These are phyloP conservation scores for Termitomyces sp. DNA, from an alignment of 768 basidiomycete species.

Conservation along the genomic window DNA sequence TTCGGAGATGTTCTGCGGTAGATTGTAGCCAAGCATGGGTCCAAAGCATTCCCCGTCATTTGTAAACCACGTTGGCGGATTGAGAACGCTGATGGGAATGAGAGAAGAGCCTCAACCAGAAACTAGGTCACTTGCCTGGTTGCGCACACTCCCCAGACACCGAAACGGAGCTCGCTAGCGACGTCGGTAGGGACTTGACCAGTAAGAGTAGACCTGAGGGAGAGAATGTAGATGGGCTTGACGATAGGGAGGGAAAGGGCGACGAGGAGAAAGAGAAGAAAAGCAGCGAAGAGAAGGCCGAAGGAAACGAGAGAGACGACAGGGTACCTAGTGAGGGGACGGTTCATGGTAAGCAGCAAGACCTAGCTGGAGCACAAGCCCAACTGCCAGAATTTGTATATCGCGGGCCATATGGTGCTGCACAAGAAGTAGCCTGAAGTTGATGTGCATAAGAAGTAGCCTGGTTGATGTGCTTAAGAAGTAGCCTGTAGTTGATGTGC, in stretches of 20 bases:
- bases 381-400: background rate
- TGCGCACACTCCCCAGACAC: constrained; percentile 82
- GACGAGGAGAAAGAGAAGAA: constrained; percentile 72
- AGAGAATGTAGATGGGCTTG: constrained; percentile 59
- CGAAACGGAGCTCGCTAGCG: constrained; percentile 62
- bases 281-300: constrained; percentile 49
- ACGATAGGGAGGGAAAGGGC: constrained; percentile 73
- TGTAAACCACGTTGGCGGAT: constrained; percentile 31
- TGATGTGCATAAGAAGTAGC: too few species aligned
- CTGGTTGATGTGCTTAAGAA: too few species aligned
- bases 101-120: background rate
- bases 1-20: constrained; percentile 41
- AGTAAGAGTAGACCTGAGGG: constrained; percentile 30
- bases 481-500: too few species aligned
- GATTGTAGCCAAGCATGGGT: constrained; percentile 63
- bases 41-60: constrained; percentile 50
- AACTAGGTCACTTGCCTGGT: constrained; percentile 17
- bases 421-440: too few species aligned
- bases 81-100: constrained; percentile 17
- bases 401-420: background rate
- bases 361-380: background rate
- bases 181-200: constrained; percentile 38
- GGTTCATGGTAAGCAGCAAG: constrained; percentile 7
- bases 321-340: constrained; percentile 41
- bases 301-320: constrained; percentile 42